Evolutionary conservation across 176 grass and related monocot species (phyloP).

Genomic region (Bothriochloa decipiens): DNA sequence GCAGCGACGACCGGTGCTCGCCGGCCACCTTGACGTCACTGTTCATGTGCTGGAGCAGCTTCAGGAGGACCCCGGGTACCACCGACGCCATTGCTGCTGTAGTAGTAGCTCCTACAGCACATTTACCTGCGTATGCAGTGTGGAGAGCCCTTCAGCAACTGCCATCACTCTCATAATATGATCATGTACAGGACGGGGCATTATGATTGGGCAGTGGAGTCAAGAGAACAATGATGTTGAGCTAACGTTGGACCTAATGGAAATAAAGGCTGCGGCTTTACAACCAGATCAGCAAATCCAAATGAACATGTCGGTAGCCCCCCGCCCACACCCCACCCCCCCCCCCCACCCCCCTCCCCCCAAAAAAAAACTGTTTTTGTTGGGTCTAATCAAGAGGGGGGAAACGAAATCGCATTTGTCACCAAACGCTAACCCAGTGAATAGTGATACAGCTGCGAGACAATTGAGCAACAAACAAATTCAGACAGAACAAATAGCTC

Average conservation of each 20-base stretch:
- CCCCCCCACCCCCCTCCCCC: too few species aligned
- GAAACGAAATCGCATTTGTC: background rate
- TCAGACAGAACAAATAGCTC: background rate
- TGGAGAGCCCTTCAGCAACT: background rate
- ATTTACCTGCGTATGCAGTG: conserved; percentile 41
- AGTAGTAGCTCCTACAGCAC: conserved; percentile 14
- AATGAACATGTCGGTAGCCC: conserved; percentile 19
- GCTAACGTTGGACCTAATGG: conserved; percentile 30
- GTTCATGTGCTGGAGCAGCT: conserved; percentile 94
- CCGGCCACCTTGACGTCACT: conserved; percentile 56
- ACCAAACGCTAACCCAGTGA: background rate
- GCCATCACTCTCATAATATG: background rate
- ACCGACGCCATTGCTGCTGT: conserved; percentile 68
- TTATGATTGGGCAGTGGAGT: background rate
- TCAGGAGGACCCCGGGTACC: conserved; percentile 78
- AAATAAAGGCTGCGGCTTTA: conserved; percentile 41
- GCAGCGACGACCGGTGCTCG: conserved; percentile 81
- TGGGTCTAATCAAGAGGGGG: background rate
- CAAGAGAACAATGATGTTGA: background rate
- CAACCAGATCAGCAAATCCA: conserved; percentile 37
- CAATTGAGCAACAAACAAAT: conserved; percentile 2
- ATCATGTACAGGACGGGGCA: background rate
- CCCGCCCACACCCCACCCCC: too few species aligned
- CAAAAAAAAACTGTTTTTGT: conserved; percentile 30
- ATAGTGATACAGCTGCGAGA: too few species aligned